phyloP scores from a whole-genome alignment of 352 stramenopile genomes.

The Nothophytophthora sp. region DNA sequence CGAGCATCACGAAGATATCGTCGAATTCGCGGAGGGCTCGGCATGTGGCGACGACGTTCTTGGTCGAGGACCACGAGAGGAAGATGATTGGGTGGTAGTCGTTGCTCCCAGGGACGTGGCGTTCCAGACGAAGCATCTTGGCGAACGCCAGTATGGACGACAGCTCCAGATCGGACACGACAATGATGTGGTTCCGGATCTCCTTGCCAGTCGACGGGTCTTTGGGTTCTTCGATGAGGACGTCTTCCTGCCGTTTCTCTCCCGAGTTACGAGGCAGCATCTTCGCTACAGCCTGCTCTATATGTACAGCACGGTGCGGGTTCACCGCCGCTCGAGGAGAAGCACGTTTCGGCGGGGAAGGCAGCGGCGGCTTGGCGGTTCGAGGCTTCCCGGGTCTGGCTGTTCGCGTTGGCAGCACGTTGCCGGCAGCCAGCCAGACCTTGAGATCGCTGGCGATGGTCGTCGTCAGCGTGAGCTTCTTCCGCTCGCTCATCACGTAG shows the following conservation, averaged over 20 bases:
- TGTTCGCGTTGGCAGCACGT: conserved; percentile 34
- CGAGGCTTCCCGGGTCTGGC: neutral
- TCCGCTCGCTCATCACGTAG: conserved; percentile 72
- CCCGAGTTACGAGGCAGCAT: too few relatives aligned
- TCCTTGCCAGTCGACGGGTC: conserved; percentile 16
- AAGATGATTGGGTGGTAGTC: conserved; percentile 64
- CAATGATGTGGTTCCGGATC: conserved; percentile 59
- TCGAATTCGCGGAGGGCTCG: conserved; percentile 39
- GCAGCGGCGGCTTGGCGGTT: conserved; percentile 1
- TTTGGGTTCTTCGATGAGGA: conserved; percentile 39
- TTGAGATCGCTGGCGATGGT: conserved; percentile 46
- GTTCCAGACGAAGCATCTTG: conserved; percentile 46
- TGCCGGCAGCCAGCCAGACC: conserved; percentile 41
- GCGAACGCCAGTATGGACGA: conserved; percentile 50
- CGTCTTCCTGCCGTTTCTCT: conserved; percentile 15
- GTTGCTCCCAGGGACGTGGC: conserved; percentile 27
- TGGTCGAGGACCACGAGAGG: conserved; percentile 51
- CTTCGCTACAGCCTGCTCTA: too few relatives aligned
- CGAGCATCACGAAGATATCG: conserved; percentile 64
- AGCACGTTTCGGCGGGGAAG: conserved; percentile 1
- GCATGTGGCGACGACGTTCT: conserved; percentile 16
- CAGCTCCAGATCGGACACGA: conserved; percentile 55
- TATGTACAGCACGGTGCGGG: neutral
- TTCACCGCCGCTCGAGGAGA: neutral
- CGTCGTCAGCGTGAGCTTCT: conserved; percentile 48